A percentile compares a stretch with the other conserved stretches of the same genome.
These are phyloP conservation scores for Aethionema arabicum DNA, from an alignment of 345 rosid genomes.

Conservation along the genomic window DNA sequence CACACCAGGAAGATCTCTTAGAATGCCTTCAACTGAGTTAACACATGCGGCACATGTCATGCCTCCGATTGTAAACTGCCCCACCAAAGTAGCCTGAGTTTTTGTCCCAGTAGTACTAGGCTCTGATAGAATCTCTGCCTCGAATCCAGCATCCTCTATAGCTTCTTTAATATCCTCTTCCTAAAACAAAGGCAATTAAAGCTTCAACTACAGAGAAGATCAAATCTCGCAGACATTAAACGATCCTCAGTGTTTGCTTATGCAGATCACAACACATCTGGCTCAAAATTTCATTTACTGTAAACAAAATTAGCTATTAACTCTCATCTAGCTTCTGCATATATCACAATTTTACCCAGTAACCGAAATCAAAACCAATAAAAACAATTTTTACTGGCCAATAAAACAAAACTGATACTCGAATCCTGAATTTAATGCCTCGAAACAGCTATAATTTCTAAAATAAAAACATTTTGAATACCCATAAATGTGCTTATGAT, in stretches of 20 bases:
- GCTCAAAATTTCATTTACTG: too few relatives aligned
- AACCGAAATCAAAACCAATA: too few relatives aligned
- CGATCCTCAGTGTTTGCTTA: too few relatives aligned
- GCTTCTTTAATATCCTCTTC: constrained; percentile 85
- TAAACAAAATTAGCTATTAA: neutral
- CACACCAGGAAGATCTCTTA: constrained; percentile 85
- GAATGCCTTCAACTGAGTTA: constrained; percentile 89
- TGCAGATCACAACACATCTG: too few relatives aligned
- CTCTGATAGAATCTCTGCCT: constrained; percentile 82
- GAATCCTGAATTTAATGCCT: too few relatives aligned
- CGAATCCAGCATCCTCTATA: constrained; percentile 98
- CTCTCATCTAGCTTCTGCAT: neutral
- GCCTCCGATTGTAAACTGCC: constrained; percentile 95
- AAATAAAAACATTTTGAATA: too few relatives aligned
- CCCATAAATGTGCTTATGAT: too few relatives aligned
- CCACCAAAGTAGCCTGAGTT: constrained; percentile 47
- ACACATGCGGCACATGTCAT: constrained; percentile 99
- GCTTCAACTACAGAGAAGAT: constrained; percentile 16
- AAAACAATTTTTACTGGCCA: too few relatives aligned
- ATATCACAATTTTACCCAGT: neutral
- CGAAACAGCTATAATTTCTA: too few relatives aligned
- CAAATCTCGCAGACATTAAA: neutral
- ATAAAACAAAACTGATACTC: too few relatives aligned
- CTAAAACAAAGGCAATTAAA: constrained; percentile 45
- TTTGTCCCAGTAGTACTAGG: constrained; percentile 47